phyloP scores from a whole-genome alignment of 495 filamentous ascomycete genomes.

The Lasiosphaeris hirsuta region DNA sequence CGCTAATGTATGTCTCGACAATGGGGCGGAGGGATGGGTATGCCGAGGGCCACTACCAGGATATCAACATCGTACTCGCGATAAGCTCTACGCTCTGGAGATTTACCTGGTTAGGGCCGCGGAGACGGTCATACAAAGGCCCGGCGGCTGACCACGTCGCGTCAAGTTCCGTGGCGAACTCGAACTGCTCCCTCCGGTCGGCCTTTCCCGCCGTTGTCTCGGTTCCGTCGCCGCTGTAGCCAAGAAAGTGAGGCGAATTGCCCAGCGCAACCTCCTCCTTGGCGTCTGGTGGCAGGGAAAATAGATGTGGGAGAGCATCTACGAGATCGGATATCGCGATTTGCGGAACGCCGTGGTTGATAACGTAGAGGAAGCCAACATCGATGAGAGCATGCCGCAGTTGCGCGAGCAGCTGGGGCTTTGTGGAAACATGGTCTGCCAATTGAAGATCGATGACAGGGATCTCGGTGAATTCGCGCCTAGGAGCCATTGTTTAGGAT shows the following conservation, averaged over 20 bases:
- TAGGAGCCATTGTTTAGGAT: too few relatives aligned
- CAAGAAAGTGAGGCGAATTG: slow-evolving; percentile 53
- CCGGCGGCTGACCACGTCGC: slow-evolving; percentile 32
- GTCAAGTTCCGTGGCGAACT: slow-evolving; percentile 52
- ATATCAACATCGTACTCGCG: background rate
- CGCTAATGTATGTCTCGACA: slow-evolving; percentile 45
- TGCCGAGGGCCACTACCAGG: slow-evolving; percentile 8
- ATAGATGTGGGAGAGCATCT: slow-evolving; percentile 41
- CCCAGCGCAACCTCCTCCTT: slow-evolving; percentile 44
- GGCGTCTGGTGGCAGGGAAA: slow-evolving; percentile 32
- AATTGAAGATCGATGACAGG: slow-evolving; percentile 48
- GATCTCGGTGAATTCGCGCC: slow-evolving; percentile 31
- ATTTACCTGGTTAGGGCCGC: slow-evolving; percentile 49
- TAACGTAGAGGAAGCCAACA: slow-evolving; percentile 53
- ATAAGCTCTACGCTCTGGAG: background rate
- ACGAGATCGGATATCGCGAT: slow-evolving; percentile 37
- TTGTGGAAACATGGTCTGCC: slow-evolving; percentile 23
- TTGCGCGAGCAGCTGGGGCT: slow-evolving; percentile 29
- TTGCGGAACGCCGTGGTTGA: slow-evolving; percentile 44
- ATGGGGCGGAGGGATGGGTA: slow-evolving; percentile 20
- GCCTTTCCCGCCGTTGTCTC: slow-evolving; percentile 48
- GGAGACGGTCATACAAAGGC: slow-evolving; percentile 46
- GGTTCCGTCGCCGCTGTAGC: slow-evolving; percentile 49
- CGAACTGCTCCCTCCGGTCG: slow-evolving; percentile 53
- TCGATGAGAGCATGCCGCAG: slow-evolving; percentile 46